A percentile compares a stretch with the other conserved stretches of the same genome.
These are phyloP conservation scores for Apophysomyces sp. DNA, from an alignment of 371 early-diverging fungal species.

Conservation along the genomic window DNA sequence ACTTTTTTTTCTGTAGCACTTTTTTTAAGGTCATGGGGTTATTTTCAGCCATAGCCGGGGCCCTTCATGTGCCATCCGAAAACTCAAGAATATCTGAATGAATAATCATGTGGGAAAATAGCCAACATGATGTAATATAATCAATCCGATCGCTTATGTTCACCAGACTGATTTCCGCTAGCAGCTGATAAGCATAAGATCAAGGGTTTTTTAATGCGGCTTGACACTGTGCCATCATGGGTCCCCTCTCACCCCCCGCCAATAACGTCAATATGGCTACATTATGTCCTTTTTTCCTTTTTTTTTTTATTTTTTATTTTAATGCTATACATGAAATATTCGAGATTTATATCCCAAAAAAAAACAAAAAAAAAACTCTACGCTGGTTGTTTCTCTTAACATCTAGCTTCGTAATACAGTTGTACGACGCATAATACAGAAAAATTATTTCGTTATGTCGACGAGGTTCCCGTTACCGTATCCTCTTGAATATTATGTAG, in stretches of 20 bases:
- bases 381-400: background rate
- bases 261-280: background rate
- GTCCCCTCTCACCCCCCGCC: background rate
- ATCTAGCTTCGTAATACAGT: background rate
- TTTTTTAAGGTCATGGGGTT: background rate
- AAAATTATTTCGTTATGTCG: background rate
- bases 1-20: background rate
- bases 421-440: background rate
- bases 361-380: background rate
- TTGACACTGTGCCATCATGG: background rate
- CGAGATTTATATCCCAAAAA: no score
- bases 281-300: background rate
- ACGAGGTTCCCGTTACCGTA: background rate
- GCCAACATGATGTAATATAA: background rate
- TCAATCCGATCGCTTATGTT: background rate
- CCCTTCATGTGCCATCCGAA: background rate
- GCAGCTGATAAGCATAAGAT: background rate
- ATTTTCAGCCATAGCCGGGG: background rate
- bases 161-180: background rate
- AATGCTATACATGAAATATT: no score
- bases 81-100: background rate
- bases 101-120: background rate
- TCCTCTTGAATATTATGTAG: slow-evolving; percentile 54
- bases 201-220: background rate
- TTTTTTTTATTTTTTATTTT: no score